Conservation (phyloP, 495 filamentous ascomycete species). For the Barbatosphaeria neglecta region DNA sequence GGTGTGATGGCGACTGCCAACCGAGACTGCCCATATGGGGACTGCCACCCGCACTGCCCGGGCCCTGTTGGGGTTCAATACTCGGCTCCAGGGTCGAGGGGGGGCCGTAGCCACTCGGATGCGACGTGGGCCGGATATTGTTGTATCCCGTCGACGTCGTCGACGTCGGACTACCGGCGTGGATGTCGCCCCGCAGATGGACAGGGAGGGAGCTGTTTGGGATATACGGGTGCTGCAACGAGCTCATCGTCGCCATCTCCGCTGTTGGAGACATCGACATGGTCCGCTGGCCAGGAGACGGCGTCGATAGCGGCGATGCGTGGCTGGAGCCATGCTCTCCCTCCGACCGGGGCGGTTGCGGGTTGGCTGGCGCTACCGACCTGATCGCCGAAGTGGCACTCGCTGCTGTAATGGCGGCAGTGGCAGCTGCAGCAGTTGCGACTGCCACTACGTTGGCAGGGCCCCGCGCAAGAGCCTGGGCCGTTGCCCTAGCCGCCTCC, state of each 20-base stretch:
- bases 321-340: slow-evolving; percentile 70
- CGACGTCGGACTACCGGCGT: slow-evolving; percentile 58
- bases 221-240: slow-evolving; percentile 60
- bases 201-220: slow-evolving; percentile 62
- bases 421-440: slow-evolving; percentile 42
- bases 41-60: slow-evolving; percentile 54
- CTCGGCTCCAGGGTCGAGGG: slow-evolving; percentile 85
- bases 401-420: slow-evolving; percentile 34
- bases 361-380: background rate
- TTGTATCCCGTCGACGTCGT: slow-evolving; percentile 53
- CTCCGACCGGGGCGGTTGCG: slow-evolving; percentile 46
- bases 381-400: too few relatives aligned
- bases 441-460: slow-evolving; percentile 43
- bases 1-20: slow-evolving; percentile 63
- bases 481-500: slow-evolving; percentile 81
- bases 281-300: slow-evolving; percentile 68
- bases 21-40: slow-evolving; percentile 62
- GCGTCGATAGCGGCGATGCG: slow-evolving; percentile 73
- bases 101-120: slow-evolving; percentile 67
- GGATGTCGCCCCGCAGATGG: slow-evolving; percentile 69
- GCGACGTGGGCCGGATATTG: slow-evolving; percentile 53
- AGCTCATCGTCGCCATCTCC: slow-evolving; percentile 61
- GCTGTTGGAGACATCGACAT: slow-evolving; percentile 68
- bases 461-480: slow-evolving; percentile 47
- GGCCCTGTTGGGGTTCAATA: slow-evolving; percentile 58